These are phyloP conservation scores for Cenchrus purpureus DNA, from an alignment of 176 grass and related monocot species.

Conservation along the genomic window DNA sequence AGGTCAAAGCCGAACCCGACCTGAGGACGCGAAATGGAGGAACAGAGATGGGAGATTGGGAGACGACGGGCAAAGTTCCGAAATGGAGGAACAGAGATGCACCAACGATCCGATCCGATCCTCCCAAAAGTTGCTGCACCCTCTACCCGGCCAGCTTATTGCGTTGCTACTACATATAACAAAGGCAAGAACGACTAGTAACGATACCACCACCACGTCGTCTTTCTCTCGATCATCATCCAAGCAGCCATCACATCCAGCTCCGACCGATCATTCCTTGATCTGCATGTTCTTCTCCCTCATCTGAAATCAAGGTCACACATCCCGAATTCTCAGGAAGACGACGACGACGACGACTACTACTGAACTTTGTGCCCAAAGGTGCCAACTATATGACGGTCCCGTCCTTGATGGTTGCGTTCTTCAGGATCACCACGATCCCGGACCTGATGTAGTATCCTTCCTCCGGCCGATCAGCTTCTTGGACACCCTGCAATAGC, in stretches of 20 bases:
- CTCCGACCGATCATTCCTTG: neutral
- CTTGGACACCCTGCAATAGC: constrained; percentile 58
- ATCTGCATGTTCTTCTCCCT: neutral
- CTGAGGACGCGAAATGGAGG: too few species aligned
- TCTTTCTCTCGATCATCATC: neutral
- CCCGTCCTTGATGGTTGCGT: constrained; percentile 74
- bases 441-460: constrained; percentile 79
- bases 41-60: too few species aligned
- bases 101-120: too few species aligned
- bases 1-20: too few species aligned
- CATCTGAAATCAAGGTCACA: neutral
- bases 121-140: neutral
- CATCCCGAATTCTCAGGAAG: neutral
- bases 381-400: constrained; percentile 46
- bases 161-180: constrained; percentile 15
- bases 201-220: neutral
- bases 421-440: constrained; percentile 63
- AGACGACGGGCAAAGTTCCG: too few species aligned
- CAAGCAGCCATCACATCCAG: neutral
- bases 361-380: neutral
- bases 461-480: constrained; percentile 57
- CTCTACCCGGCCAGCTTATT: constrained; percentile 39
- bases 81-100: too few species aligned
- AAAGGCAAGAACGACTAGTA: neutral
- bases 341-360: neutral